These are phyloP conservation scores for Ceriops decandra DNA, from an alignment of 345 rosid species.

Conservation along the genomic window DNA sequence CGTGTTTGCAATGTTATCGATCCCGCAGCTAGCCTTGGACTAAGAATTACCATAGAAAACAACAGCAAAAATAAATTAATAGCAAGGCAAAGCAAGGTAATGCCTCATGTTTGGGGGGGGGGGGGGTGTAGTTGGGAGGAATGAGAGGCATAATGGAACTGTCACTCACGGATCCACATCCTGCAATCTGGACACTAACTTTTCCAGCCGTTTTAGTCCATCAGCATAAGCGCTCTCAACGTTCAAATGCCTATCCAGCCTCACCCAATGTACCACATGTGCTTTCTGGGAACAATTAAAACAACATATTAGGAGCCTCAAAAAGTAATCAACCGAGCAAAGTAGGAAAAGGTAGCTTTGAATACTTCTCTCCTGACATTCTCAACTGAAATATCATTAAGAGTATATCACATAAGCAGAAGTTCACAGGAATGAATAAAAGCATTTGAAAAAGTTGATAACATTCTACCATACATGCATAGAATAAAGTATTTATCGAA, in stretches of 20 bases:
- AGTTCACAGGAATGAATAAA: too few species aligned
- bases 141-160: background rate
- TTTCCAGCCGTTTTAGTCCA: constrained; percentile 44
- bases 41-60: constrained; percentile 24
- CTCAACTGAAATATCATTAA: too few species aligned
- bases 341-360: background rate
- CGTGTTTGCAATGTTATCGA: constrained; percentile 47
- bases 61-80: background rate
- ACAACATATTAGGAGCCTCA: background rate
- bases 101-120: background rate
- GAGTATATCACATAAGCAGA: too few species aligned
- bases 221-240: constrained; percentile 45
- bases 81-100: background rate
- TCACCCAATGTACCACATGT: constrained; percentile 60
- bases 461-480: too few species aligned
- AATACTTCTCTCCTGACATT: too few species aligned
- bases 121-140: too few species aligned
- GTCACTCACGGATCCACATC: constrained; percentile 38
- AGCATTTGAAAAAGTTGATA: too few species aligned
- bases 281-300: constrained; percentile 38
- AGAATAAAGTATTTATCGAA: too few species aligned
- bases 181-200: constrained; percentile 43
- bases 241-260: constrained; percentile 40
- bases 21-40: constrained; percentile 58
- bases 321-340: background rate